These are phyloP conservation scores for Przewalskia tangutica DNA, from an alignment of 257 asterid genomes.

Conservation along the genomic window DNA sequence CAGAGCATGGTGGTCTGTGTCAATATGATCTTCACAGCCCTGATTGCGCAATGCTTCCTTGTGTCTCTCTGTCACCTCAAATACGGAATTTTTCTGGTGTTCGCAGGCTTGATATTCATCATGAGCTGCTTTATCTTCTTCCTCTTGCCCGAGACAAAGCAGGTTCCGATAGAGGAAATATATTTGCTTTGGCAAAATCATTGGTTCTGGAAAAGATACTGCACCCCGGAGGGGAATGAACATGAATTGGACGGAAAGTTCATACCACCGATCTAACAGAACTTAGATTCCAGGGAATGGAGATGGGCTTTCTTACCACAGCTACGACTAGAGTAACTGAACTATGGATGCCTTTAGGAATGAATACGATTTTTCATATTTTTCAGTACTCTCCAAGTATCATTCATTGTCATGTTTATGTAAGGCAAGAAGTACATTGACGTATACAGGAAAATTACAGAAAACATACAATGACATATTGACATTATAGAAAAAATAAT, in stretches of 20 bases:
- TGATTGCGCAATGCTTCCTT: conserved; percentile 74
- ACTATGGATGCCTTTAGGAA: background rate
- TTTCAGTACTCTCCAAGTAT: background rate
- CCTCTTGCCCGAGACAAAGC: conserved; percentile 88
- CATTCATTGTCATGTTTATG: background rate
- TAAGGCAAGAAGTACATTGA: background rate
- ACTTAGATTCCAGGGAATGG: background rate
- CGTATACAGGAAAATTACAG: background rate
- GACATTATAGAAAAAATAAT: background rate
- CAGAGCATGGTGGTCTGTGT: conserved; percentile 82
- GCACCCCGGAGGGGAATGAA: conserved; percentile 14
- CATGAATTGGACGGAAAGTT: background rate
- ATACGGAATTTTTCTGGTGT: conserved; percentile 73
- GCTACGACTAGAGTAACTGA: background rate
- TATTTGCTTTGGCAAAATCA: conserved; percentile 60
- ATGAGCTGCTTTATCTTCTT: conserved; percentile 67
- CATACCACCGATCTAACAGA: background rate
- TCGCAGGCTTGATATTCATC: conserved; percentile 44
- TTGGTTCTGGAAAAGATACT: conserved; percentile 76
- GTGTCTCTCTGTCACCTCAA: conserved; percentile 59
- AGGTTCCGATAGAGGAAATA: conserved; percentile 89
- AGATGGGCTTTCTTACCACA: background rate
- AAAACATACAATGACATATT: background rate
- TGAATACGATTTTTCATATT: background rate
- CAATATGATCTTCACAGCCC: conserved; percentile 79